These are phyloP conservation scores for Geranomyces michiganensis DNA, from an alignment of 192 early-diverging fungal species.

Conservation along the genomic window DNA sequence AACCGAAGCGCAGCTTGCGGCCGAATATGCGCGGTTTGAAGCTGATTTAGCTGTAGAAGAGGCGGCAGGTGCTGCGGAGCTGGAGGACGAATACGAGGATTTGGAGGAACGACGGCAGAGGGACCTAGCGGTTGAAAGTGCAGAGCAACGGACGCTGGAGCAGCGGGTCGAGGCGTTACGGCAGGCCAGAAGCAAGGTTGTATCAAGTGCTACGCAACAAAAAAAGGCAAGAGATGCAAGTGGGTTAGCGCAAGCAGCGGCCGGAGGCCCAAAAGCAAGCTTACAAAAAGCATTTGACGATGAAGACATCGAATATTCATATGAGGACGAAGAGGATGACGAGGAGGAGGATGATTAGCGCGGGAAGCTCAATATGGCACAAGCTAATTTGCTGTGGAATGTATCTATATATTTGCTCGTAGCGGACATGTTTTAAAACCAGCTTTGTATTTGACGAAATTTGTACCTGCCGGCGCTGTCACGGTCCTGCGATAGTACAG, in stretches of 20 bases:
- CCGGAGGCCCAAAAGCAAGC: neutral
- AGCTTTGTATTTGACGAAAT: too few relatives aligned
- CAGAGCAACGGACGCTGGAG: neutral
- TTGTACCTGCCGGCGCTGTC: too few relatives aligned
- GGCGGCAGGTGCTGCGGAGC: neutral
- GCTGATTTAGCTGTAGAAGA: neutral
- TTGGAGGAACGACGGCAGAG: neutral
- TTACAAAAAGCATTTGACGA: constrained; percentile 2
- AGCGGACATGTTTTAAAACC: too few relatives aligned
- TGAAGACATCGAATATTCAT: neutral
- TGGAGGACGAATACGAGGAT: neutral
- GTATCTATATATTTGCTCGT: too few relatives aligned
- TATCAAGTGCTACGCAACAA: neutral
- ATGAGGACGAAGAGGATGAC: neutral
- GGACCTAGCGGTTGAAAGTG: neutral
- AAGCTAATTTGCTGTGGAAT: too few relatives aligned
- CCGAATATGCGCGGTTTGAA: constrained; percentile 8
- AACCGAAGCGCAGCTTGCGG: constrained; percentile 3
- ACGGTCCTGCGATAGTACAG: too few relatives aligned
- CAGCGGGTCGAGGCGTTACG: constrained; percentile 2
- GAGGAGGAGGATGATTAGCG: neutral
- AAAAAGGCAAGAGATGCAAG: neutral
- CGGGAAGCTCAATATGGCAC: too few relatives aligned
- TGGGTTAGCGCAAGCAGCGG: neutral
- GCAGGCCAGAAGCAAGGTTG: neutral